Percentiles rank a stretch among this genome's conserved stretches.
phyloP scores from a whole-genome alignment of 1,284 basidiomycete genomes.

The Pseudozyma hubeiensis region DNA sequence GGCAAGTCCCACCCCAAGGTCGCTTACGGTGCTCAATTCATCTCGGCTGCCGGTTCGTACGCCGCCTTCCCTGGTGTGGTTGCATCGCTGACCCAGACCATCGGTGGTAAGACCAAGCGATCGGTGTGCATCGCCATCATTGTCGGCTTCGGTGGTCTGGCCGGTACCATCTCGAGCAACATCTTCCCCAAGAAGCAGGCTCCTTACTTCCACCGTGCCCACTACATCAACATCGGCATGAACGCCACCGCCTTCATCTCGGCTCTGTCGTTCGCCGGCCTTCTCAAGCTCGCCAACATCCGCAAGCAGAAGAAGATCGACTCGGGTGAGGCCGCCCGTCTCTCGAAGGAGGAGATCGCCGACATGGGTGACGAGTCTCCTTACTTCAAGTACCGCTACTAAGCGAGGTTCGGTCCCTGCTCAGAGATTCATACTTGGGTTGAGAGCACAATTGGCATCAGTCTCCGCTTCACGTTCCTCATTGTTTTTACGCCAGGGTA shows the following conservation, averaged over 20 bases:
- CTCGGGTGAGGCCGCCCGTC: slow-evolving; percentile 49
- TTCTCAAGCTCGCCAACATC: slow-evolving; percentile 45
- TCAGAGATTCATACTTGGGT: too few species aligned
- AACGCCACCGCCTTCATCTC: slow-evolving; percentile 44
- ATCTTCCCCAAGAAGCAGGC: slow-evolving; percentile 55
- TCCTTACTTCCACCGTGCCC: slow-evolving; percentile 51
- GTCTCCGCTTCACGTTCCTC: slow-evolving; percentile 1
- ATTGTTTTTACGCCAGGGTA: slow-evolving; percentile 4
- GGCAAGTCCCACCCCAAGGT: slow-evolving; percentile 30
- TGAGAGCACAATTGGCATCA: too few species aligned
- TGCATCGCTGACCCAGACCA: slow-evolving; percentile 52
- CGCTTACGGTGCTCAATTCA: slow-evolving; percentile 57
- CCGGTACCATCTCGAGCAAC: slow-evolving; percentile 55
- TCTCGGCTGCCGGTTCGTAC: slow-evolving; percentile 57
- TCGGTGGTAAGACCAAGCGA: slow-evolving; percentile 57
- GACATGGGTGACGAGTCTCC: slow-evolving; percentile 58
- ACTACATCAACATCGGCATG: slow-evolving; percentile 57
- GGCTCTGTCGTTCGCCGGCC: slow-evolving; percentile 43
- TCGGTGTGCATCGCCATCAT: slow-evolving; percentile 56
- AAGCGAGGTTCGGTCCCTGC: slow-evolving; percentile 6
- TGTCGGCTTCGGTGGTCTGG: slow-evolving; percentile 56
- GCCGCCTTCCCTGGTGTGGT: slow-evolving; percentile 54
- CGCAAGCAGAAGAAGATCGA: slow-evolving; percentile 52
- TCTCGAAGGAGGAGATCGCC: slow-evolving; percentile 43
- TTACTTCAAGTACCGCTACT: slow-evolving; percentile 60